These are phyloP conservation scores for Neurospora tetraspora DNA, from an alignment of 495 filamentous ascomycete species.

Conservation along the genomic window DNA sequence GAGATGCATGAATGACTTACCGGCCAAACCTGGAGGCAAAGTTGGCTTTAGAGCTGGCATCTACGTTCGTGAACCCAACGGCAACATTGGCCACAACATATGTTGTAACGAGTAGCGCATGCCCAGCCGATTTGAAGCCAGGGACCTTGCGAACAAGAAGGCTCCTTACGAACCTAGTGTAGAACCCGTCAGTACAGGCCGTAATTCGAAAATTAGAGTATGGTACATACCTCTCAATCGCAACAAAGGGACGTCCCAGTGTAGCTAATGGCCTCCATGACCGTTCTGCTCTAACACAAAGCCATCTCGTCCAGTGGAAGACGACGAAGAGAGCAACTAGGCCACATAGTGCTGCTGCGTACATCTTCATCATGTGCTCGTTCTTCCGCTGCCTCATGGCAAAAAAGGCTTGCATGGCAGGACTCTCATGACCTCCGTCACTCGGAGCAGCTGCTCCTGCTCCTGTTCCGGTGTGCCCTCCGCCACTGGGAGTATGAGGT, in stretches of 20 bases:
- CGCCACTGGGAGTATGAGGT: constrained; percentile 1
- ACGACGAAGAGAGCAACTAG: constrained; percentile 43
- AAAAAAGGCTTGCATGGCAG: constrained; percentile 16
- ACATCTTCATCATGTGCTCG: constrained; percentile 27
- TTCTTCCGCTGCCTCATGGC: constrained; percentile 22
- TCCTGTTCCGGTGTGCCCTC: neutral
- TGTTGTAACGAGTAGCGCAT: constrained; percentile 34
- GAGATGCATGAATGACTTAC: constrained; percentile 23
- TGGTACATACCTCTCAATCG: constrained; percentile 15
- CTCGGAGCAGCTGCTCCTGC: constrained; percentile 2
- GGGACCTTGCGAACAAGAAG: constrained; percentile 34
- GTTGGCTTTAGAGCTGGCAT: constrained; percentile 20
- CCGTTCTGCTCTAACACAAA: constrained; percentile 14
- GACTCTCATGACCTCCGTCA: constrained; percentile 5
- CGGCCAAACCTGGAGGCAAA: constrained; percentile 38
- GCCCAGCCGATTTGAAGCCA: constrained; percentile 43
- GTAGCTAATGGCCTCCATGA: constrained; percentile 8
- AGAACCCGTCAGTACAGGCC: too few relatives aligned
- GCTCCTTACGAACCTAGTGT: constrained; percentile 24
- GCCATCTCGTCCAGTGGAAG: constrained; percentile 35
- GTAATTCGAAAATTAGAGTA: neutral
- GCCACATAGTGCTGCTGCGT: constrained; percentile 33
- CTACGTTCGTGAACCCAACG: constrained; percentile 37
- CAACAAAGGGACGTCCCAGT: constrained; percentile 16
- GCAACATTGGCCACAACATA: constrained; percentile 44